Evolutionary conservation across 805 yeast species (phyloP).

Genomic region (Limtongia smithiae): DNA sequence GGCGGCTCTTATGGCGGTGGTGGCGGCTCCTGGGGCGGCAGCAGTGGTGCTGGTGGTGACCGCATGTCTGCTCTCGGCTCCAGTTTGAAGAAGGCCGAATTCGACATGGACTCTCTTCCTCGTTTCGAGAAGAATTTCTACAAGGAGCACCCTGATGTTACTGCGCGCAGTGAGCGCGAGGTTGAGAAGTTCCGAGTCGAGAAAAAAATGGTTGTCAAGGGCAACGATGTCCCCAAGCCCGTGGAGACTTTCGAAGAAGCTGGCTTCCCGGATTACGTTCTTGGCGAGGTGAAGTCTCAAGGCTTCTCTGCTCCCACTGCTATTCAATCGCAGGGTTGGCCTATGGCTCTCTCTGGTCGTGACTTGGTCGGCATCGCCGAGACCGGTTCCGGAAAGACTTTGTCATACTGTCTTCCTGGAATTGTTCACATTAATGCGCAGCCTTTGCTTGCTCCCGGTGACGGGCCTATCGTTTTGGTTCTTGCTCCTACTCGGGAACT

Average conservation of each 20-base stretch:
- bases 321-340: conserved; percentile 99
- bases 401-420: conserved; percentile 94
- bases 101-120: conserved; percentile 75
- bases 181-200: conserved; percentile 71
- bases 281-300: conserved; percentile 80
- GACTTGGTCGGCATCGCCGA: conserved; percentile 99
- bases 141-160: conserved; percentile 75
- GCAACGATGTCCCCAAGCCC: conserved; percentile 89
- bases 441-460: conserved; percentile 87
- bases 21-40: too few relatives aligned
- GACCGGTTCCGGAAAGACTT: conserved; percentile 98
- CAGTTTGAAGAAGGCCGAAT: conserved; percentile 67
- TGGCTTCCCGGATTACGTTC: conserved; percentile 88
- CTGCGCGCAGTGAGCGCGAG: conserved; percentile 70
- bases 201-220: conserved; percentile 80
- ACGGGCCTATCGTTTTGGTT: conserved; percentile 94
- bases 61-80: conserved; percentile 49
- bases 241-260: conserved; percentile 91
- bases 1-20: conserved; percentile 42
- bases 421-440: conserved; percentile 95
- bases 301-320: conserved; percentile 95
- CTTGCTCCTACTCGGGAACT: conserved; percentile 98
- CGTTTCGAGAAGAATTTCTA: conserved; percentile 94
- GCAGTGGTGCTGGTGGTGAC: conserved; percentile 40
- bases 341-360: conserved; percentile 98